Conservation (phyloP, 148 eudicot genomes). For the Hydrangea macrophylla region DNA sequence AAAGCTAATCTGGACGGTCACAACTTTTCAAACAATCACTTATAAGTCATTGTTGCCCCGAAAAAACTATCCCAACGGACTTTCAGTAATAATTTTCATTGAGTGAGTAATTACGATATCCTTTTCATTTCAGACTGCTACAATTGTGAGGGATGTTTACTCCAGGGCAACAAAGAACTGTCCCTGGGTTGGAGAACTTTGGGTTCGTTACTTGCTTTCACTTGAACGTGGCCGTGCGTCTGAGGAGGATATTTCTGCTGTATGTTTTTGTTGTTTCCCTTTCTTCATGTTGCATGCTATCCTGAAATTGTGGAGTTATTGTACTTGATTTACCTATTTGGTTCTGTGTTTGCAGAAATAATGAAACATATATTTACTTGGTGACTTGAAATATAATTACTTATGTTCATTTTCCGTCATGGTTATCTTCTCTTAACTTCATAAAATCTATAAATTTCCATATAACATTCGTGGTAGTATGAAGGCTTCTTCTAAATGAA, state of each 20-base stretch:
- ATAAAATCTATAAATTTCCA: too few relatives aligned
- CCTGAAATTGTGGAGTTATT: not conserved
- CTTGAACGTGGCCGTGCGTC: conserved; percentile 79
- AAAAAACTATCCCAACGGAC: too few relatives aligned
- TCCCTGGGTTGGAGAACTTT: conserved; percentile 88
- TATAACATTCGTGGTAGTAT: too few relatives aligned
- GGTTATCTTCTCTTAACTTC: too few relatives aligned
- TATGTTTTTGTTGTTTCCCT: conserved; percentile 29
- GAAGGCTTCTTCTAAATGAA: too few relatives aligned
- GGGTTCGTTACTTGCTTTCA: conserved; percentile 78
- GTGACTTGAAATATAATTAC: too few relatives aligned
- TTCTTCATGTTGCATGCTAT: conserved; percentile 3
- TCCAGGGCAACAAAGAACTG: conserved; percentile 83
- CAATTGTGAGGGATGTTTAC: conserved; percentile 44
- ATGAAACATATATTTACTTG: not conserved
- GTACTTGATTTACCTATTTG: not conserved
- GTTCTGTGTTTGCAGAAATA: not conserved
- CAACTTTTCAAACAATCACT: too few relatives aligned
- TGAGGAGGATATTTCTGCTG: conserved; percentile 70
- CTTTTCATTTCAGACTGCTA: conserved; percentile 49
- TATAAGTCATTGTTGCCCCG: too few relatives aligned
- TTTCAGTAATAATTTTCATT: not conserved
- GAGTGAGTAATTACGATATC: not conserved
- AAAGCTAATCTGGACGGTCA: too few relatives aligned
- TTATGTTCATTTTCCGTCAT: too few relatives aligned